Evolutionary conservation across 2,329 filamentous ascomycete species (phyloP).

Genomic region (Clarireedia sp.): DNA sequence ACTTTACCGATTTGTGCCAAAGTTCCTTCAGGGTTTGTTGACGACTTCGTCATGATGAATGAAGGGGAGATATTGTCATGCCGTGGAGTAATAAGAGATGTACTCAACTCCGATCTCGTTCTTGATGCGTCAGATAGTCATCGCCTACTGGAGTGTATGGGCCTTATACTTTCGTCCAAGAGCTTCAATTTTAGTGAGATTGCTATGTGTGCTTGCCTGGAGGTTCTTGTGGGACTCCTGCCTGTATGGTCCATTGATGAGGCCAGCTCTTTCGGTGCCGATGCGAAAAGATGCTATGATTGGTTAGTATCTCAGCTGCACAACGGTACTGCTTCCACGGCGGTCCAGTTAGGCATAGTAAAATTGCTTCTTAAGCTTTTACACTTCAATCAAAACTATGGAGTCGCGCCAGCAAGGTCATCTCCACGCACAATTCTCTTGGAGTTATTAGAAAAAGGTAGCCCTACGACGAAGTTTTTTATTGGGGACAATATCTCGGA

Average conservation of each 20-base stretch:
- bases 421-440: slow-evolving; percentile 65
- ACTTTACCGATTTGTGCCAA: slow-evolving; percentile 30
- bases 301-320: slow-evolving; percentile 63
- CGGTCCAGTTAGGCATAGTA: slow-evolving; percentile 59
- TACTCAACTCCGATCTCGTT: slow-evolving; percentile 48
- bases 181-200: slow-evolving; percentile 68
- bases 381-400: slow-evolving; percentile 59
- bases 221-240: slow-evolving; percentile 49
- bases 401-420: slow-evolving; percentile 28
- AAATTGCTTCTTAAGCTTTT: slow-evolving; percentile 64
- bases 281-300: slow-evolving; percentile 68
- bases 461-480: slow-evolving; percentile 66
- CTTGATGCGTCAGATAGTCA: slow-evolving; percentile 39
- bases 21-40: slow-evolving; percentile 43
- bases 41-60: slow-evolving; percentile 40
- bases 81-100: slow-evolving; percentile 40
- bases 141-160: slow-evolving; percentile 43
- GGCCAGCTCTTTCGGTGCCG: slow-evolving; percentile 50
- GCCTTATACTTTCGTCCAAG: slow-evolving; percentile 44
- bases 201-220: slow-evolving; percentile 58
- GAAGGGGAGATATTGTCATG: slow-evolving; percentile 48
- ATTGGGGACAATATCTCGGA: slow-evolving; percentile 61
- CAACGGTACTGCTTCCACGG: slow-evolving; percentile 61
- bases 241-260: slow-evolving; percentile 20
- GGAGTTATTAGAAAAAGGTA: slow-evolving; percentile 57